Evolutionary conservation across 192 early-diverging fungal species (phyloP).

Genomic region (Linderina pennispora): DNA sequence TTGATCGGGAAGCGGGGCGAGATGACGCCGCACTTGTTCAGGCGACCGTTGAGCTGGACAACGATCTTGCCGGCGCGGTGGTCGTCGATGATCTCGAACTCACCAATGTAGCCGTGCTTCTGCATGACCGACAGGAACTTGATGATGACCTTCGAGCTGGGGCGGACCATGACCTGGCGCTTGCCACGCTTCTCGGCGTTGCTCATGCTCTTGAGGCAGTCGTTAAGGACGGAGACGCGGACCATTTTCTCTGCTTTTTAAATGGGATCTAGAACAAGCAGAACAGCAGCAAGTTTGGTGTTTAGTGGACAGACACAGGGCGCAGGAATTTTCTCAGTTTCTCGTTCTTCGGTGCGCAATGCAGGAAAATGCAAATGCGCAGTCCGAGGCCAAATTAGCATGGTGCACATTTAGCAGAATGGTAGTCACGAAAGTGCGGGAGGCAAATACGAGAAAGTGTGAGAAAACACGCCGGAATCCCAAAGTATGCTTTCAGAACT

Average conservation of each 20-base stretch:
- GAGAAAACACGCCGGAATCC: conserved; percentile 1
- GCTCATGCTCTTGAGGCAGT: conserved; percentile 98
- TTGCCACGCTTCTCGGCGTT: conserved; percentile 98
- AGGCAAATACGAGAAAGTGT: background rate
- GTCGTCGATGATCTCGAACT: conserved; percentile 98
- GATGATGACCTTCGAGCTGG: conserved; percentile 97
- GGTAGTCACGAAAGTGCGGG: too few species aligned
- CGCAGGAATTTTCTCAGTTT: background rate
- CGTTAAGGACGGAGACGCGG: conserved; percentile 93
- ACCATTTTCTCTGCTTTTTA: conserved; percentile 71
- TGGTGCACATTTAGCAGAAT: too few species aligned
- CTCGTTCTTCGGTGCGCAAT: too few species aligned
- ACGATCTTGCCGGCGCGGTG: conserved; percentile 98
- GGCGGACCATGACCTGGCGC: conserved; percentile 96
- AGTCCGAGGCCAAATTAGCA: too few species aligned
- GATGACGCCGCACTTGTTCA: conserved; percentile 99
- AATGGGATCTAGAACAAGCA: background rate
- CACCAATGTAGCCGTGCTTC: conserved; percentile 98
- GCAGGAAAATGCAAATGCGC: too few species aligned
- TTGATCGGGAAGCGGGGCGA: conserved; percentile 98
- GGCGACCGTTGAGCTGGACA: conserved; percentile 94
- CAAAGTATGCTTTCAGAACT: conserved; percentile 11
- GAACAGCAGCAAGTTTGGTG: background rate
- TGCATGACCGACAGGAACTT: conserved; percentile 99
- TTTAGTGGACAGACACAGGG: background rate